A percentile compares a stretch with the other conserved stretches of the same genome.
Evolutionary conservation across 768 basidiomycete genomes (phyloP).

Genomic region (Daedaleopsis nitida): DNA sequence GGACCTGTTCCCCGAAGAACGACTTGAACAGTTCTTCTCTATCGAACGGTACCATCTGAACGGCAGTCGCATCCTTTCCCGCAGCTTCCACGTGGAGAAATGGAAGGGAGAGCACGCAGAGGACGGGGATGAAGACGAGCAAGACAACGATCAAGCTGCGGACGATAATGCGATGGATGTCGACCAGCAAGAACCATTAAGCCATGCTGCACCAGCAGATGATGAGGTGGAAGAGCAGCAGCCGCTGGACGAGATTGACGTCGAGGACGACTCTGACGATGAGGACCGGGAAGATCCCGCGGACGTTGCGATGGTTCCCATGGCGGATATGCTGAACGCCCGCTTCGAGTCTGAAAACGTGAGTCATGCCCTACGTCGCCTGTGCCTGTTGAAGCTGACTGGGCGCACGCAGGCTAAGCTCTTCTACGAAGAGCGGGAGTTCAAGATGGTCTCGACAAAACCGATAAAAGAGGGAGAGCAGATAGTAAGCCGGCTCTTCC

Average conservation of each 20-base stretch:
- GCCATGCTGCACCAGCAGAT: constrained; percentile 39
- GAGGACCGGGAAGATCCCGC: constrained; percentile 57
- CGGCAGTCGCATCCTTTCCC: constrained; percentile 89
- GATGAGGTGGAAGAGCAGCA: constrained; percentile 1
- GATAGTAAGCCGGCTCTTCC: constrained; percentile 74
- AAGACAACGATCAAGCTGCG: constrained; percentile 32
- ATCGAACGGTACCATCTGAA: constrained; percentile 81
- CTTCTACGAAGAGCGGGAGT: constrained; percentile 69
- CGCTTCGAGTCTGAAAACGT: constrained; percentile 85
- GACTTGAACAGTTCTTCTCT: constrained; percentile 54
- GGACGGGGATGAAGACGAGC: constrained; percentile 35
- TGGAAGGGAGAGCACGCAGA: constrained; percentile 38
- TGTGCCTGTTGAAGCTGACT: background rate
- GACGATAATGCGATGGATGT: constrained; percentile 41
- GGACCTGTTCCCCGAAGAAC: constrained; percentile 66
- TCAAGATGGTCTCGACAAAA: constrained; percentile 83
- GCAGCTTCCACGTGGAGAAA: constrained; percentile 84
- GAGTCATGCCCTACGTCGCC: constrained; percentile 25
- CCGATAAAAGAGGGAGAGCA: constrained; percentile 78
- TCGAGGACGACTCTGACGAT: constrained; percentile 36
- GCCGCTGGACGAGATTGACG: constrained; percentile 13
- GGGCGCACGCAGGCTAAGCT: constrained; percentile 65
- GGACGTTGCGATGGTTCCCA: constrained; percentile 89
- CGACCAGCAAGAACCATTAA: constrained; percentile 25
- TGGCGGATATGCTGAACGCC: constrained; percentile 97